Evolutionary conservation across 169 alveolate species (phyloP), one percentile per base, ranked within the genome.

Genomic region (Eimeria sp.): DNA sequence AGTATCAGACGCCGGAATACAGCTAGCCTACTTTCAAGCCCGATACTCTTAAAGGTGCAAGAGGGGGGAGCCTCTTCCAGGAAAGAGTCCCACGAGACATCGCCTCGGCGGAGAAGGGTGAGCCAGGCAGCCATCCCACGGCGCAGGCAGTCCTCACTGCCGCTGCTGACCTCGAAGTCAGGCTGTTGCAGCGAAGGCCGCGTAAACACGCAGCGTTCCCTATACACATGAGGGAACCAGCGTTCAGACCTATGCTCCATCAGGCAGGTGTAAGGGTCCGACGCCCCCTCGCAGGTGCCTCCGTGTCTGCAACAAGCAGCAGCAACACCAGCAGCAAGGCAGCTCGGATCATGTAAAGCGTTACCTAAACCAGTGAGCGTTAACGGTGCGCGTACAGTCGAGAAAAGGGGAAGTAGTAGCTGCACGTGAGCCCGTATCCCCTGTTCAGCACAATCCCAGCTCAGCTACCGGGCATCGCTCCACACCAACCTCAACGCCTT

Each of bases 151-250:
- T 83, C 75, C 76, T 83, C 57, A 76, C 91, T 83, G 57, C 76
- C 25, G 75, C 34, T 30, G 91, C 91, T 83, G 75, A 10, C n/a
- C 61, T 83, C 91, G 27, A 83, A 83, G 91, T 83, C 91, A 7
- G 91, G 91, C 76, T 83, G 91, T 30, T 83, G 91, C 72, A 83
- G 47, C 57, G 91, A 54, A 57, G 91, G 91, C 91, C 43, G 54
- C 54, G 76, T 83, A 43, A 43, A 83, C 40, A 49, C 11, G 57
- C 91, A 83, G 76, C 63, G 75, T 58, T 83, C 75, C 75, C 51
- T 49, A 27, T 83, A 83, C 43, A 51, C 91, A 3, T 83, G 54
- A 27, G 91, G 91, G 58, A 83, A 25, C 91, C 91, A 83, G 27
- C 72, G 91, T 58, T 83, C 91, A 11, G 91, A 83, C n/a, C 75